Evolutionary conservation across 2,329 filamentous ascomycete species (phyloP), one percentile per base, ranked within the genome.

Genomic region (Arthrobotrys iridis): DNA sequence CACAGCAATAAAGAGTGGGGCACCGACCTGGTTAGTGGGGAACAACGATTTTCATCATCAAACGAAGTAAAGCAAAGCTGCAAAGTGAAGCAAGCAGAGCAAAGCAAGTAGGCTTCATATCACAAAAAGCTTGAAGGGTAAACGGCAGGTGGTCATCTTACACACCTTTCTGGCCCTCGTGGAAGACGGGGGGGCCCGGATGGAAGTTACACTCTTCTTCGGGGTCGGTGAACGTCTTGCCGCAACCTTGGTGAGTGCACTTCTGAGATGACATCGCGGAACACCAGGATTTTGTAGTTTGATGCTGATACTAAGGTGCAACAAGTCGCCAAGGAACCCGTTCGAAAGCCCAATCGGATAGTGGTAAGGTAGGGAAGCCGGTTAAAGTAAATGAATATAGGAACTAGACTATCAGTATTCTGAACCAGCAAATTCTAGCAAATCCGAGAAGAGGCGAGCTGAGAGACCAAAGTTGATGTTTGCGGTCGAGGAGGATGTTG

Each of bases 141-240:
- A n/a, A n/a, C n/a, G n/a, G n/a, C n/a, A n/a, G n/a, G 11, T 57
- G 11, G 33, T 4, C 11, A 18, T n/a, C 18, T 43, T 8, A 77
- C 84, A 81, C 85, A 97, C 94, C 95, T 89, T 99, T 98, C 84
- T 97, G 94, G 76, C 95, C 95, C 84, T 99, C 95, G 82, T 98
- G 95, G 83, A 99, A 99, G 82, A 95, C 87, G 48, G 95, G 95
- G 77, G 93, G 92, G 67, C 93, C 93, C 45, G 94, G 93, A 84
- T 99, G 95, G 84, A 97, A 98, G 79, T 88, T 84, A 84, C 95
- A 99, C 79, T 89, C 87, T 82, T 97, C 94, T 43, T 92, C 88
- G 7, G 89, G 84, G 82, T 97, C 91, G 55, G 89, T 89, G 83
- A 93, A 98, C 77, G 86, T 83, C 86, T 97, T 98, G 80, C 91